phyloP scores from a whole-genome alignment of 2,329 filamentous ascomycete genomes.

The Albifimbria verrucaria region DNA sequence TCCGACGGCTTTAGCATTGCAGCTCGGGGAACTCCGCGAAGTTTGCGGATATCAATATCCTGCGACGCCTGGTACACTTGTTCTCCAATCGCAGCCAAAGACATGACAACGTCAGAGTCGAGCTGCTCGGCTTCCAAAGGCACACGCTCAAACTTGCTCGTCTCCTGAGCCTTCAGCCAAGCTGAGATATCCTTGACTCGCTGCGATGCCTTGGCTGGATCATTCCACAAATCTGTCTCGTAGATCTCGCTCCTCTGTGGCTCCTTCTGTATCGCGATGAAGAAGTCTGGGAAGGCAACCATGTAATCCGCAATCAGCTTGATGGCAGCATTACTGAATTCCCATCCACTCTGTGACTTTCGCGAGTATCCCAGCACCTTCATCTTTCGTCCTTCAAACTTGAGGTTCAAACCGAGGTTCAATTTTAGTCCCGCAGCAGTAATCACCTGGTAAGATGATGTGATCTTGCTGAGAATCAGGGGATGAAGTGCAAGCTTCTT shows the following conservation, averaged over 20 bases:
- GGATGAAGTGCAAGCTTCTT: conserved; percentile 78
- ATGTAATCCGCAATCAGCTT: conserved; percentile 84
- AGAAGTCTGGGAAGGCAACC: conserved; percentile 91
- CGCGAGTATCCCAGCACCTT: conserved; percentile 96
- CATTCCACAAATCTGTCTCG: conserved; percentile 82
- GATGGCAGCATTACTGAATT: conserved; percentile 85
- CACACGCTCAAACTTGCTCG: conserved; percentile 91
- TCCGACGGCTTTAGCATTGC: conserved; percentile 91
- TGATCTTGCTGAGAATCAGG: conserved; percentile 90
- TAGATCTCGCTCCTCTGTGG: conserved; percentile 80
- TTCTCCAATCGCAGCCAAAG: conserved; percentile 76
- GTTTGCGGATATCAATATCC: conserved; percentile 60
- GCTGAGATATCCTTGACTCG: conserved; percentile 91
- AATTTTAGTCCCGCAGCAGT: conserved; percentile 75
- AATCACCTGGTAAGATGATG: conserved; percentile 84
- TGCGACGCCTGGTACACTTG: conserved; percentile 49
- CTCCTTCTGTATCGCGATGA: conserved; percentile 81
- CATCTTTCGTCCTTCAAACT: conserved; percentile 92
- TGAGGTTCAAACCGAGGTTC: conserved; percentile 91
- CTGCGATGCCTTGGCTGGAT: conserved; percentile 64
- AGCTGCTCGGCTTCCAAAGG: conserved; percentile 94
- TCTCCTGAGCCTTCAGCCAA: conserved; percentile 90
- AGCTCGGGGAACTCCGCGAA: conserved; percentile 78
- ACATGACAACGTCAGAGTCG: conserved; percentile 82
- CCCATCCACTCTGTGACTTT: conserved; percentile 84